Percentiles rank a stretch among this genome's conserved stretches.
Conservation (phyloP, 495 filamentous ascomycete species). For the Elaphomyces granulatus region DNA sequence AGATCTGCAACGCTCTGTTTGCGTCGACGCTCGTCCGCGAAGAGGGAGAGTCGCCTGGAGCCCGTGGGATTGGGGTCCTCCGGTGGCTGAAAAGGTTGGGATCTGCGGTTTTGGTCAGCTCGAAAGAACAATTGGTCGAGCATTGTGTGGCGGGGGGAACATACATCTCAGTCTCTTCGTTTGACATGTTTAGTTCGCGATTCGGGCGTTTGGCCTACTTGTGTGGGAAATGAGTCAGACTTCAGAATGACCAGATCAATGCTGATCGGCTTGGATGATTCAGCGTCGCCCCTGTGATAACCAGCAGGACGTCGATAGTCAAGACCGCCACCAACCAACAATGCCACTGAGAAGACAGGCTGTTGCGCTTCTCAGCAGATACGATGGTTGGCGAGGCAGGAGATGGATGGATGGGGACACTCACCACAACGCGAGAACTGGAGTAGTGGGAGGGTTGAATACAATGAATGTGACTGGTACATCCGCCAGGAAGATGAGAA, state of each 20-base stretch:
- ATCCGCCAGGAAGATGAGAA: neutral
- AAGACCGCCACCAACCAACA: no score
- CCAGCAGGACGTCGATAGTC: no score
- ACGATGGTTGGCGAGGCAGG: neutral
- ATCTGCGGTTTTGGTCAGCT: neutral
- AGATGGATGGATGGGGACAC: neutral
- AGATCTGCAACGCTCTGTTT: constrained; percentile 1
- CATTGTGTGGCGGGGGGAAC: neutral
- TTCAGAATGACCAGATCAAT: no score
- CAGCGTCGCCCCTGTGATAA: no score
- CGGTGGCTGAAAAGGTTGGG: neutral
- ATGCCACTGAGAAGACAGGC: no score
- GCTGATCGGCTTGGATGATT: no score
- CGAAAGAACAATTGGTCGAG: neutral
- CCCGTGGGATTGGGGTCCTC: neutral
- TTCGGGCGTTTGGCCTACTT: no score
- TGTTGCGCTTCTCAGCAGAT: no score
- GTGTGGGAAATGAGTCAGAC: no score
- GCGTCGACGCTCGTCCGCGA: neutral
- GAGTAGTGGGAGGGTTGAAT: no score
- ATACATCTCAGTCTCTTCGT: neutral
- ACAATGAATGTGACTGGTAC: neutral
- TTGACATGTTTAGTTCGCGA: neutral
- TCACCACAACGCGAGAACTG: no score
- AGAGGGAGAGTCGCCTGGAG: constrained; percentile 1